phyloP scores from a whole-genome alignment of 179 eudicot species.

The Silene vulgaris region DNA sequence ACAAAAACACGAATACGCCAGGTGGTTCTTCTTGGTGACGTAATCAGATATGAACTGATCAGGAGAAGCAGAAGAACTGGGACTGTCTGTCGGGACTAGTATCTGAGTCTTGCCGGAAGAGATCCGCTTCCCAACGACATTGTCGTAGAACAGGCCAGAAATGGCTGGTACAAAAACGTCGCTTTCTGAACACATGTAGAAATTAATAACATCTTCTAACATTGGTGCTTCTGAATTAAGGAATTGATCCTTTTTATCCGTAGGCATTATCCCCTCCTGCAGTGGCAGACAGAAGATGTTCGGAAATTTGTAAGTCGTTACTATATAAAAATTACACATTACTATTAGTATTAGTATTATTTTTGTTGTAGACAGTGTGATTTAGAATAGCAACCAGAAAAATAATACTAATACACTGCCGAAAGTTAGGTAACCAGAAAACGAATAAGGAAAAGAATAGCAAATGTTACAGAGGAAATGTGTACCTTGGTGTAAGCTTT shows the following conservation, averaged over 20 bases:
- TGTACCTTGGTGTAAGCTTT: slow-evolving; percentile 89
- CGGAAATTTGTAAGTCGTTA: background rate
- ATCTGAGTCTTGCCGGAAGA: slow-evolving; percentile 74
- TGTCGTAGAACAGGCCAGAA: slow-evolving; percentile 82
- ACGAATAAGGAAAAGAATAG: background rate
- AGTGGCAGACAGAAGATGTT: background rate
- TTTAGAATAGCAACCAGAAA: too few species aligned
- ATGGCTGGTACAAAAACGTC: slow-evolving; percentile 86
- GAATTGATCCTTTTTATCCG: slow-evolving; percentile 67
- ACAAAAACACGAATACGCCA: slow-evolving; percentile 96
- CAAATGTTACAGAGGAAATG: background rate
- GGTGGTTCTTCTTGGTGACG: slow-evolving; percentile 75
- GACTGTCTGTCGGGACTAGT: slow-evolving; percentile 62
- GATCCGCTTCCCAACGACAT: slow-evolving; percentile 83
- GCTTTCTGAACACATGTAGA: slow-evolving; percentile 65
- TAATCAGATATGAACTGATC: slow-evolving; percentile 58
- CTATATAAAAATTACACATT: too few species aligned
- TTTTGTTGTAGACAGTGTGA: too few species aligned
- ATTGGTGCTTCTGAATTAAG: slow-evolving; percentile 55
- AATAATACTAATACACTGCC: too few species aligned
- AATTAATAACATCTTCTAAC: slow-evolving; percentile 75
- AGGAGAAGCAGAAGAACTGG: slow-evolving; percentile 50
- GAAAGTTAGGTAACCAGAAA: too few species aligned
- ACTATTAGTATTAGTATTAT: too few species aligned
- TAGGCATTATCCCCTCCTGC: slow-evolving; percentile 84